Percentiles rank a stretch among this genome's conserved stretches.
Conservation (phyloP, 768 basidiomycete species). For the Tricholoma saponaceum region DNA sequence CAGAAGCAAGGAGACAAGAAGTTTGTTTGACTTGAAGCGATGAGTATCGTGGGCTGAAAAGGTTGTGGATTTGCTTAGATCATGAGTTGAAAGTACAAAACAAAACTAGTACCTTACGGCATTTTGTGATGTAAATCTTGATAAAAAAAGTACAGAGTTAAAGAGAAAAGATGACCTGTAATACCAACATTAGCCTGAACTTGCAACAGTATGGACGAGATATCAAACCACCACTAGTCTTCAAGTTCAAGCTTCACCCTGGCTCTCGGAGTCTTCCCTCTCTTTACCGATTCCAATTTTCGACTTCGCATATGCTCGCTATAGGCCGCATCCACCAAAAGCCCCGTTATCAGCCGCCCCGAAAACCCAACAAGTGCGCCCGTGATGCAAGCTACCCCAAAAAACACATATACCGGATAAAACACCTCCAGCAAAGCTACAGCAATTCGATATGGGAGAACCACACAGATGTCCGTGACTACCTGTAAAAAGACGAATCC, state of each 20-base stretch:
- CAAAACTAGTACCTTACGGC: too few relatives aligned
- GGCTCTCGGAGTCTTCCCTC: background rate
- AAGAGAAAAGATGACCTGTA: background rate
- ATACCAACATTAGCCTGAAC: background rate
- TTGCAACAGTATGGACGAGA: background rate
- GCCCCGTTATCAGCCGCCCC: constrained; percentile 18
- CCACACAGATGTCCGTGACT: constrained; percentile 36
- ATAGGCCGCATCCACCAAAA: constrained; percentile 9
- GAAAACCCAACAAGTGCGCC: constrained; percentile 42
- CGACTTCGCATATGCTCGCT: background rate
- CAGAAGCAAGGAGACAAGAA: too few relatives aligned
- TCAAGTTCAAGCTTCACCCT: background rate
- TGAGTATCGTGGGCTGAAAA: too few relatives aligned
- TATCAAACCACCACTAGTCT: background rate
- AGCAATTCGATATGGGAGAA: constrained; percentile 39
- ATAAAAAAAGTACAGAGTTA: too few relatives aligned
- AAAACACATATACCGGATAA: constrained; percentile 55
- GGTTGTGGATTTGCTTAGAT: too few relatives aligned
- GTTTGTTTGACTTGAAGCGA: too few relatives aligned
- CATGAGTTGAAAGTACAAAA: too few relatives aligned
- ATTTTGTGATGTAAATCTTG: too few relatives aligned
- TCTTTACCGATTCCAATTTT: background rate
- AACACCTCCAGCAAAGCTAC: constrained; percentile 37
- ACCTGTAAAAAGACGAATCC: constrained; percentile 38
- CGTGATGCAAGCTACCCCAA: constrained; percentile 50